Evolutionary conservation across 1,284 basidiomycete genomes (phyloP).

Genomic region (Cutaneotrichosporon mucoides): DNA sequence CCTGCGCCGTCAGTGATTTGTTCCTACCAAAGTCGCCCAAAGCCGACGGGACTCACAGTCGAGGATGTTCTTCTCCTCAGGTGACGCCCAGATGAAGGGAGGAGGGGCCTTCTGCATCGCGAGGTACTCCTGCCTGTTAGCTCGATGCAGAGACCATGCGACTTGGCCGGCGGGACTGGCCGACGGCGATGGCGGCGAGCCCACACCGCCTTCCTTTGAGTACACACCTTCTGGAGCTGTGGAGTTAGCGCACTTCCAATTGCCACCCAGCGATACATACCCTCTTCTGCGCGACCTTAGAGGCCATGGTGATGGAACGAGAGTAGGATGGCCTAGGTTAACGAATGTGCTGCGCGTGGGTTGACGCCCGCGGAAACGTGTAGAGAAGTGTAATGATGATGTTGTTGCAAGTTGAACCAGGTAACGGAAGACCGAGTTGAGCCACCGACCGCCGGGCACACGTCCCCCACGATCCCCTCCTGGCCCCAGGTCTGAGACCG

Average conservation of each 20-base stretch:
- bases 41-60: conserved; percentile 51
- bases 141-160: no score
- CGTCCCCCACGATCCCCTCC: no score
- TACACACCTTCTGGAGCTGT: conserved; percentile 43
- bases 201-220: no score
- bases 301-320: conserved; percentile 36
- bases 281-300: conserved; percentile 50
- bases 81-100: conserved; percentile 87
- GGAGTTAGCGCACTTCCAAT: background rate
- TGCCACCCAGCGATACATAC: conserved; percentile 28
- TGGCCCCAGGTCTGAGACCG: no score
- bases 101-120: conserved; percentile 90
- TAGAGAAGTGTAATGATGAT: background rate
- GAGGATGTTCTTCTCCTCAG: conserved; percentile 93
- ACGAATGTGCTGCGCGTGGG: background rate
- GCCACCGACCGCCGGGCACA: no score
- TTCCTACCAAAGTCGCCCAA: no score
- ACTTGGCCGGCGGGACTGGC: no score
- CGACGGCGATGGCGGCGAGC: no score
- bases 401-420: no score
- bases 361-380: no score
- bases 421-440: no score
- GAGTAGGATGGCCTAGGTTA: background rate
- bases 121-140: conserved; percentile 70
- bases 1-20: conserved; percentile 52